These are phyloP conservation scores for Pseudogymnoascus sp. DNA, from an alignment of 2,329 filamentous ascomycete species.

Conservation along the genomic window DNA sequence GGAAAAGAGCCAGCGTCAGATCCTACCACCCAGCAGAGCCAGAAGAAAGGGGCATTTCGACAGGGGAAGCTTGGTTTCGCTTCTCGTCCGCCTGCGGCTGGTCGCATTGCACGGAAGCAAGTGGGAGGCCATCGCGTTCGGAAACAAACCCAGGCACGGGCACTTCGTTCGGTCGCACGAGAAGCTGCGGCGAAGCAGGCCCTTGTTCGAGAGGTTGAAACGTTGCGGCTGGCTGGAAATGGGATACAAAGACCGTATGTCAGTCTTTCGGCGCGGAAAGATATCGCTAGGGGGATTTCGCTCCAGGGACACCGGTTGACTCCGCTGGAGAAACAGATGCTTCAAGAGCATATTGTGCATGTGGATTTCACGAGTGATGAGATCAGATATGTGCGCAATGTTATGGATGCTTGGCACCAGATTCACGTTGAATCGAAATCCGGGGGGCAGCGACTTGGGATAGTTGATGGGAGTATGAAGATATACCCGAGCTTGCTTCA, in stretches of 20 bases:
- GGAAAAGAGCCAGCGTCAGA: not conserved
- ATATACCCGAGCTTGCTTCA: not conserved
- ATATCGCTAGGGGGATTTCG: not conserved
- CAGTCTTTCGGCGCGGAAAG: not conserved
- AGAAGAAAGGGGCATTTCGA: not conserved
- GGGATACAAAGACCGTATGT: not conserved
- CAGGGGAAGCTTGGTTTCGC: not conserved
- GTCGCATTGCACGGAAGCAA: not conserved
- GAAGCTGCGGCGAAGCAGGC: not conserved
- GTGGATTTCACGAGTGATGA: conserved; percentile 6
- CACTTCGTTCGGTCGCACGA: not conserved
- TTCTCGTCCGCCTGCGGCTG: not conserved
- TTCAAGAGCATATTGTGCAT: not conserved
- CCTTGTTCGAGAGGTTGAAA: not conserved
- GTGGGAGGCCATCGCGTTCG: not conserved
- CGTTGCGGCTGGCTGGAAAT: not conserved
- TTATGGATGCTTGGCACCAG: not conserved
- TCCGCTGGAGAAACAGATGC: not conserved
- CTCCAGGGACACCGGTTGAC: not conserved
- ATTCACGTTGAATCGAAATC: not conserved
- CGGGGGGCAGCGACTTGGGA: not conserved
- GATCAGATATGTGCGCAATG: not conserved
- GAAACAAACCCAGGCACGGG: not conserved
- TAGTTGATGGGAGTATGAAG: not conserved
- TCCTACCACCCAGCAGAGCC: not conserved